Base-by-base conservation (phyloP, 2,329 filamentous ascomycete genomes). In the Neonectria ditissima region DNA sequence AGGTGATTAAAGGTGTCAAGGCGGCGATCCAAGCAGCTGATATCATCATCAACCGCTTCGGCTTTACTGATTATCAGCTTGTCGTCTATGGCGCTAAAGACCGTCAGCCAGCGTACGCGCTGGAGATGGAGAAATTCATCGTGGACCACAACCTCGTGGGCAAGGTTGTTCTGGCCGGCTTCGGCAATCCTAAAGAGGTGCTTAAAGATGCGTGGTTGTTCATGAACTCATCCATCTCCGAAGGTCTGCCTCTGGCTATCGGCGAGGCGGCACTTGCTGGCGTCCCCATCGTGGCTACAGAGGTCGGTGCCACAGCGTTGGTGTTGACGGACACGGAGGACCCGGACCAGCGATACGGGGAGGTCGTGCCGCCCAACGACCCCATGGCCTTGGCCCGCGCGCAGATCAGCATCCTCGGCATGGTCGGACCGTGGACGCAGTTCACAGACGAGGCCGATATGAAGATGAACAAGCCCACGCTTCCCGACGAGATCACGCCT, bases 41-140 rank as follows among this genome's bases (percentile, higher is more conserved):
- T n/a, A 60, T 69, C 8, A 69, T 69, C 28, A 44, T 69, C 32
- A 69, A 69, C 32, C 60, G 59, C 13, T 55, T 69, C 4, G 66
- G 67, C 13, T 69, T 69, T 2, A 20, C 55, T 6, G 67, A 69
- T 24, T 69, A 69, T 37, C 56, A 69, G 32, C 64, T 69, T 2
- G 59, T 69, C 3, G 55, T 69, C 8, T 69, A 69, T 8, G 67
- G 67, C 4, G 66, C 67, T 4, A 69, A 69, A 53, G 67, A 69
- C 22, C 55, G 67, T 13, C 66, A 69, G 47, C 67, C 67, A 5
- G 57, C 55, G 16, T 69, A 69, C 37, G 54, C 55, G 11, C 60
- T 69, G 3, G 66, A 69, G 56, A 69, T 69, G 67, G 67, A 69
- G 34, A 69, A 67, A 50, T 56, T 68, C 26, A 69, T 69, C 16